Conservation (phyloP, 345 rosid genomes). For the Linum trigynum region DNA sequence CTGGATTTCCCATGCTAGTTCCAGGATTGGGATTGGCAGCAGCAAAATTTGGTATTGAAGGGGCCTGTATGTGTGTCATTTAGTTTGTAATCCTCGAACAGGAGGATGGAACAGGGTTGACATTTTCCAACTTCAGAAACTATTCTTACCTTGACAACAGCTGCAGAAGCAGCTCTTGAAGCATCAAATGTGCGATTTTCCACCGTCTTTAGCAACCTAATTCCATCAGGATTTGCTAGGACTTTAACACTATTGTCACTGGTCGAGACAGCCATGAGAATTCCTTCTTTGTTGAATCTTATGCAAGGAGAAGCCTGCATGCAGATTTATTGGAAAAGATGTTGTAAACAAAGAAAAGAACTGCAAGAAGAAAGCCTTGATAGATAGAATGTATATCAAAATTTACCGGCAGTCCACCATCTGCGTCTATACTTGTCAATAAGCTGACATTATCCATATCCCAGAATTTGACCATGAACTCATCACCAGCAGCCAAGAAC, state of each 20-base stretch:
- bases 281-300: conserved; percentile 60
- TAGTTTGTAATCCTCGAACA: not conserved
- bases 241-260: conserved; percentile 50
- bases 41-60: not conserved
- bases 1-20: conserved; percentile 1
- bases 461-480: conserved; percentile 53
- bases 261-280: conserved; percentile 46
- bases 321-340: conserved; percentile 10
- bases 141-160: not conserved
- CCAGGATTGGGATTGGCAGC: not conserved
- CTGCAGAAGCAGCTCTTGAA: not conserved
- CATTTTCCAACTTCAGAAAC: not conserved
- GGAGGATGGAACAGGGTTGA: not conserved
- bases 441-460: conserved; percentile 47
- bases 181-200: conserved; percentile 17
- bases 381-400: not conserved
- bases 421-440: conserved; percentile 43
- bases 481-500: conserved; percentile 63
- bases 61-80: not conserved
- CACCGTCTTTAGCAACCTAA: conserved; percentile 32
- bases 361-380: not conserved
- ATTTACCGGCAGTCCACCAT: conserved; percentile 57
- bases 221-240: conserved; percentile 41
- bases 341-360: conserved; percentile 2
- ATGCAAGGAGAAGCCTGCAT: conserved; percentile 55